These are phyloP conservation scores for Paracoccidioides brasiliensis DNA, from an alignment of 2,329 filamentous ascomycete species.

Conservation along the genomic window DNA sequence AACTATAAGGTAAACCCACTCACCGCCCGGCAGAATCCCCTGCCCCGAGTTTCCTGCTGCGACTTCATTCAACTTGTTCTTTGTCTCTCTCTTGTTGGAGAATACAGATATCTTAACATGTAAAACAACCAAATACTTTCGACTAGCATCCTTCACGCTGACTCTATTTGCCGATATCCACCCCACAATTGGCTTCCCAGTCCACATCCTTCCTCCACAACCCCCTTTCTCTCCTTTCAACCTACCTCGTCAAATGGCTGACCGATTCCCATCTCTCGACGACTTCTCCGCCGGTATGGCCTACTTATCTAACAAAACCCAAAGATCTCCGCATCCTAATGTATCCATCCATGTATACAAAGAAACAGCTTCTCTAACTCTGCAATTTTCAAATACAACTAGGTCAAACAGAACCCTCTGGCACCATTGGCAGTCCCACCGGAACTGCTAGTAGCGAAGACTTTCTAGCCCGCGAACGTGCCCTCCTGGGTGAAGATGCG, in stretches of 20 bases:
- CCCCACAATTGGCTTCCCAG: neutral
- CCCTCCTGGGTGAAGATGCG: constrained; percentile 81
- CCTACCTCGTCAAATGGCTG: constrained; percentile 45
- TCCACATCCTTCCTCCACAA: constrained; percentile 7
- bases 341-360: neutral
- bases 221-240: constrained; percentile 1
- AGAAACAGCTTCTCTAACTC: neutral
- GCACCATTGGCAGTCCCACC: constrained; percentile 13
- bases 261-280: constrained; percentile 66
- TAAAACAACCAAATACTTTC: neutral
- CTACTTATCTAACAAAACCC: constrained; percentile 3
- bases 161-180: neutral
- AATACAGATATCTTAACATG: too few relatives aligned
- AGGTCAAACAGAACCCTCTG: constrained; percentile 15
- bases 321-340: neutral
- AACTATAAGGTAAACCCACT: too few relatives aligned
- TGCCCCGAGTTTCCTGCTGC: too few relatives aligned
- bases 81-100: too few relatives aligned
- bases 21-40: neutral
- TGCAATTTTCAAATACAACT: neutral
- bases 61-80: too few relatives aligned
- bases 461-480: constrained; percentile 86
- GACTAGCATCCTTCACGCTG: neutral
- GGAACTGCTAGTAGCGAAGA: constrained; percentile 51
- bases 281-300: constrained; percentile 53